A percentile compares a stretch with the other conserved stretches of the same genome.
These are phyloP conservation scores for Fusarium cicatricum DNA, from an alignment of 2,329 filamentous ascomycete species.

Conservation along the genomic window DNA sequence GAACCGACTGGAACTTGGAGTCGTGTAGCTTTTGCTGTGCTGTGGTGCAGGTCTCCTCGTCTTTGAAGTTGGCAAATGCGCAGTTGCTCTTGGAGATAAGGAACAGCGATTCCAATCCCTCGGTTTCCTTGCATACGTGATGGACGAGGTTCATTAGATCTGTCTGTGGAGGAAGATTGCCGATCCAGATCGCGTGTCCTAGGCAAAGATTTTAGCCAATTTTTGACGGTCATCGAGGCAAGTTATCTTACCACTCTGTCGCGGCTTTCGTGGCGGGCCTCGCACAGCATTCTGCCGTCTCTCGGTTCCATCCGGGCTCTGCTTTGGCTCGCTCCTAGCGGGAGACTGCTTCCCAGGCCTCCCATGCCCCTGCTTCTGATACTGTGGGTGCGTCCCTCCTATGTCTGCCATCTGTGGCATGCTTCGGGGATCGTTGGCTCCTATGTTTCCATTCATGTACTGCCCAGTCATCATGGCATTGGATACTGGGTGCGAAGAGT, in stretches of 20 bases:
- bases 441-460: slow-evolving; percentile 43
- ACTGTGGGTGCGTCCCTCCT: slow-evolving; percentile 10
- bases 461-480: slow-evolving; percentile 47
- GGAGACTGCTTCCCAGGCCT: slow-evolving; percentile 23
- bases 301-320: slow-evolving; percentile 29
- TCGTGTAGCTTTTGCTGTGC: slow-evolving; percentile 90
- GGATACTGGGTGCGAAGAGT: slow-evolving; percentile 41
- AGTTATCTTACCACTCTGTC: slow-evolving; percentile 65
- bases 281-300: slow-evolving; percentile 42
- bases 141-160: slow-evolving; percentile 86
- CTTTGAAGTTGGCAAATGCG: slow-evolving; percentile 94
- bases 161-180: slow-evolving; percentile 87
- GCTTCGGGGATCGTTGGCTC: slow-evolving; percentile 40
- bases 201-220: slow-evolving; percentile 12
- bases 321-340: slow-evolving; percentile 27
- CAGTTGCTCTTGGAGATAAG: slow-evolving; percentile 97
- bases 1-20: slow-evolving; percentile 84
- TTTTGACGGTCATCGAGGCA: slow-evolving; percentile 13
- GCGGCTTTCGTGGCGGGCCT: slow-evolving; percentile 53
- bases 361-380: slow-evolving; percentile 37
- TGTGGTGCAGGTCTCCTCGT: slow-evolving; percentile 75
- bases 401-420: slow-evolving; percentile 27
- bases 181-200: slow-evolving; percentile 95
- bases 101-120: slow-evolving; percentile 86
- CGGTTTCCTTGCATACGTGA: slow-evolving; percentile 83